A percentile compares a stretch with the other conserved stretches of the same genome.
Evolutionary conservation across 352 stramenopile genomes (phyloP).

Genomic region (Blastocystis sp.): DNA sequence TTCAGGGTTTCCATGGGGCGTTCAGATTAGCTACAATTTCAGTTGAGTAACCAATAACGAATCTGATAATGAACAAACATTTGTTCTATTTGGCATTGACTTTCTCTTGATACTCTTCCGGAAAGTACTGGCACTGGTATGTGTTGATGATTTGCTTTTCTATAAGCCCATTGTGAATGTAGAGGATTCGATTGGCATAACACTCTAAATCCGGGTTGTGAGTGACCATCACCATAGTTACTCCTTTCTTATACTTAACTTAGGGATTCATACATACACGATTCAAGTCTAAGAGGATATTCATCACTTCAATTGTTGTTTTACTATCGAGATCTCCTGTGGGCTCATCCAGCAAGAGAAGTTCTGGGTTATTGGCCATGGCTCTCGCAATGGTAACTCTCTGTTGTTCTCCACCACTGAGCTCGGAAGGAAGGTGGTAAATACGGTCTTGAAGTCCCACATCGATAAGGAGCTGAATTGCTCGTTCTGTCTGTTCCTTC

Average conservation of each 20-base stretch:
- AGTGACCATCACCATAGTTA: constrained; percentile 65
- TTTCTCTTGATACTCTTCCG: constrained; percentile 41
- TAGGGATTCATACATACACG: not conserved
- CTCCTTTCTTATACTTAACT: not conserved
- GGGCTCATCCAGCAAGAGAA: constrained; percentile 64
- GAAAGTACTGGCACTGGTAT: constrained; percentile 39
- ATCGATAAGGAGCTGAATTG: constrained; percentile 58
- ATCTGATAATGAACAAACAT: not conserved
- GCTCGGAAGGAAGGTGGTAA: constrained; percentile 64
- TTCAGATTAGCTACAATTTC: not conserved
- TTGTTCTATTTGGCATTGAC: constrained; percentile 9
- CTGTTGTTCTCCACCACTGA: constrained; percentile 65
- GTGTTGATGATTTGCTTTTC: constrained; percentile 55
- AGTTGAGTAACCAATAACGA: not conserved
- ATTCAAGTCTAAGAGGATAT: constrained; percentile 64
- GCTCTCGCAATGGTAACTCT: constrained; percentile 64
- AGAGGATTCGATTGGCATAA: constrained; percentile 65
- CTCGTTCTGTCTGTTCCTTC: constrained; percentile 35
- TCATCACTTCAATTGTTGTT: constrained; percentile 65
- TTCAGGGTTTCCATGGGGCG: not conserved
- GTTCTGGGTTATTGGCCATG: constrained; percentile 61
- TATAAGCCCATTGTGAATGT: constrained; percentile 63
- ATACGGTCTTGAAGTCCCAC: constrained; percentile 64
- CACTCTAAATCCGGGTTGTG: constrained; percentile 65
- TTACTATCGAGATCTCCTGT: constrained; percentile 65